Conservation (phyloP, 2,329 filamentous ascomycete genomes). For the Dactylellina leptospora region DNA sequence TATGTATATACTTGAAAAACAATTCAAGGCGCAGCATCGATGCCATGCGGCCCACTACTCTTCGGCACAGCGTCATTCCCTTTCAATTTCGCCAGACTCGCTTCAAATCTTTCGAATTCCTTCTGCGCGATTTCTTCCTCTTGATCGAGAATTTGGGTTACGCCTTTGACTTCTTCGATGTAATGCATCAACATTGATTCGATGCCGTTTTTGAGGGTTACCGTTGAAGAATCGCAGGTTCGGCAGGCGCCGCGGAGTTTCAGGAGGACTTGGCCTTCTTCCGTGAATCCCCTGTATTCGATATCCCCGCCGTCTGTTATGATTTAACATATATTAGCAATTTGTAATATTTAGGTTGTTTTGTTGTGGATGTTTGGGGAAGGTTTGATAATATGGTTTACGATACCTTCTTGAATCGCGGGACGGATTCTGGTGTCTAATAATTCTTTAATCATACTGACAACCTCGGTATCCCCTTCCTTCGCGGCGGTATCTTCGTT, state of each 20-base stretch:
- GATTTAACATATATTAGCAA: not conserved
- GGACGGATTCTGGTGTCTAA: constrained; percentile 93
- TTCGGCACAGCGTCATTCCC: constrained; percentile 50
- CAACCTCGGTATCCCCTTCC: constrained; percentile 82
- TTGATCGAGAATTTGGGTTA: constrained; percentile 87
- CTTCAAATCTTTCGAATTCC: constrained; percentile 95
- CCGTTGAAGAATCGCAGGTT: constrained; percentile 95
- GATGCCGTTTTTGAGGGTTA: constrained; percentile 96
- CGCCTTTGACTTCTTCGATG: constrained; percentile 92
- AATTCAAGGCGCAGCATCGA: constrained; percentile 41
- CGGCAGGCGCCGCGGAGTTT: constrained; percentile 92
- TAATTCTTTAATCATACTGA: constrained; percentile 98
- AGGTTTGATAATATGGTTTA: too few relatives aligned
- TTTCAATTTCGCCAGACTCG: constrained; percentile 74
- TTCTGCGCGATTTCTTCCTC: constrained; percentile 87
- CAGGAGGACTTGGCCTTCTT: constrained; percentile 78
- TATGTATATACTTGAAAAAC: too few relatives aligned
- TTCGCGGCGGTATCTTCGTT: constrained; percentile 63
- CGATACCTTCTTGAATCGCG: constrained; percentile 80
- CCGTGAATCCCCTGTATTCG: constrained; percentile 82
- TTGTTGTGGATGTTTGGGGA: too few relatives aligned
- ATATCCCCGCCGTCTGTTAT: constrained; percentile 86
- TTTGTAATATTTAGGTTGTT: too few relatives aligned
- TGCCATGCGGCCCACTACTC: constrained; percentile 30
- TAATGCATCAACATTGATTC: constrained; percentile 99